Evolutionary conservation across 768 basidiomycete species (phyloP).

Genomic region (Hydnomerulius pinastri): DNA sequence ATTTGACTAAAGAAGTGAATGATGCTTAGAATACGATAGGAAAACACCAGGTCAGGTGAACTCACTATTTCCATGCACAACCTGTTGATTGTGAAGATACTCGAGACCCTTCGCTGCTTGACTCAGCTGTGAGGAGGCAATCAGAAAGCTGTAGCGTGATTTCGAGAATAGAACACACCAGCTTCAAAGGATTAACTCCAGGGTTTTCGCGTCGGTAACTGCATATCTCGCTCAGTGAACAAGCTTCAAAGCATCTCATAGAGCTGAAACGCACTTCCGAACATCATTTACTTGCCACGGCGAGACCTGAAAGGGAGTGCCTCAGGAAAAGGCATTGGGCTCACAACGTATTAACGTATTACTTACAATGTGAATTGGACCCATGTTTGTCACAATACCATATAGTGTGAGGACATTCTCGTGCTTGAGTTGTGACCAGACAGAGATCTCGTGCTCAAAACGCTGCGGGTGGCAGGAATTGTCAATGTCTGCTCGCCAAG

Average conservation of each 20-base stretch:
- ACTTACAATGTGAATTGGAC: conserved; percentile 51
- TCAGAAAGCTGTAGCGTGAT: not conserved
- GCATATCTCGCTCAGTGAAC: not conserved
- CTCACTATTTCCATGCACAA: conserved; percentile 66
- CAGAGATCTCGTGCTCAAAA: conserved; percentile 54
- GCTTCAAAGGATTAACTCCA: conserved; percentile 39
- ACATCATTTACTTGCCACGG: conserved; percentile 65
- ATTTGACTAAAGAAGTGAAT: conserved; percentile 51
- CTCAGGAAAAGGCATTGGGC: not conserved
- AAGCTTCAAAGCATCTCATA: not conserved
- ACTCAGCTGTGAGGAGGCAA: conserved; percentile 36
- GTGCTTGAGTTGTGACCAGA: conserved; percentile 55
- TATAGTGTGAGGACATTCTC: conserved; percentile 50
- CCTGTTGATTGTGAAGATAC: conserved; percentile 52
- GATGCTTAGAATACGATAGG: conserved; percentile 3
- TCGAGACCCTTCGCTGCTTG: conserved; percentile 59
- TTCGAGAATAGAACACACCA: conserved; percentile 37
- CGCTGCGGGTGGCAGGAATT: conserved; percentile 36
- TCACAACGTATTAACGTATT: not conserved
- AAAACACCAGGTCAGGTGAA: conserved; percentile 2
- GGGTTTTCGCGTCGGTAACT: conserved; percentile 45
- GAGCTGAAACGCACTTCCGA: conserved; percentile 42
- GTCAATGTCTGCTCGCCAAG: not conserved
- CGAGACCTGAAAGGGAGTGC: conserved; percentile 44
- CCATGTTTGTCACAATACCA: conserved; percentile 56